These are phyloP conservation scores for Sisymbrium irio DNA, from an alignment of 345 rosid genomes.

Conservation along the genomic window DNA sequence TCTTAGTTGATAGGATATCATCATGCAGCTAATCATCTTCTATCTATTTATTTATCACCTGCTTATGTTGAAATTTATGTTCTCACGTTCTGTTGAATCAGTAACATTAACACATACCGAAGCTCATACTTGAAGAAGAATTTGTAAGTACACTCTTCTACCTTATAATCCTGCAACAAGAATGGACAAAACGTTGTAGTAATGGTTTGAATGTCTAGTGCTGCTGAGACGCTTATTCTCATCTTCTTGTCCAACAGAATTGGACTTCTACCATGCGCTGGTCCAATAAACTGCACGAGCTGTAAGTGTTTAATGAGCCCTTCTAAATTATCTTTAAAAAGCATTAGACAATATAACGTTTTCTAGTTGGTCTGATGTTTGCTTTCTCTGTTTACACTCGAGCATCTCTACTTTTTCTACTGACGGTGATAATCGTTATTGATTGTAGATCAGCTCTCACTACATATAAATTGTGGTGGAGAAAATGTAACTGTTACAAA, in stretches of 20 bases:
- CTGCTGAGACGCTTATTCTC: not conserved
- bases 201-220: not conserved
- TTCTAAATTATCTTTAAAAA: not conserved
- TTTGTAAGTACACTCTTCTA: slow-evolving; percentile 19
- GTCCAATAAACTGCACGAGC: not conserved
- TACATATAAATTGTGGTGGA: not conserved
- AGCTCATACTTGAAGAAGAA: slow-evolving; percentile 10
- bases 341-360: not conserved
- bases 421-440: not conserved
- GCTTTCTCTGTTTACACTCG: not conserved
- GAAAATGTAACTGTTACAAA: not conserved
- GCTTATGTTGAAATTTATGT: not conserved
- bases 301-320: not conserved
- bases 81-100: slow-evolving; percentile 8
- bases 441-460: not conserved
- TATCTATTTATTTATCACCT: not conserved
- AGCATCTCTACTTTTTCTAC: not conserved
- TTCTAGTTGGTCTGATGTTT: not conserved
- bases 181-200: not conserved
- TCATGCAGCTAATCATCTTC: not conserved
- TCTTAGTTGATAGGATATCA: not conserved
- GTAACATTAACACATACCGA: slow-evolving; percentile 13
- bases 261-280: slow-evolving; percentile 17
- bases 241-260: not conserved
- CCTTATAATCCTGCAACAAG: not conserved